Percentiles rank a stretch among this genome's conserved stretches.
phyloP scores from a whole-genome alignment of 2,329 filamentous ascomycete species.

The Fusarium azukiicola region DNA sequence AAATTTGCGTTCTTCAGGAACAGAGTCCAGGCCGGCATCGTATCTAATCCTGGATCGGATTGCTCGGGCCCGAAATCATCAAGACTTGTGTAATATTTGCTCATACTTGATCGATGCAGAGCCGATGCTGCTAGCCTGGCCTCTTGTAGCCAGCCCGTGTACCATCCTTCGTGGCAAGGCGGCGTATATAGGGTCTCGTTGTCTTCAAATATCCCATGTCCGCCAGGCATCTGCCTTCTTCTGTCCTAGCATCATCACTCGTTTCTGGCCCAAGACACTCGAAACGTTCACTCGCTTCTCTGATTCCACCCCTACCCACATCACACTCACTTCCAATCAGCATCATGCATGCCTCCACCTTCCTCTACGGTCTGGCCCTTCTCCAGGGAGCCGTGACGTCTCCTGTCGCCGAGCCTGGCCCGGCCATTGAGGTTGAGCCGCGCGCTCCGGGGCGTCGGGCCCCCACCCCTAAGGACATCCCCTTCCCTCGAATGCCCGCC shows the following conservation, averaged over 20 bases:
- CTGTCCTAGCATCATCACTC: slow-evolving; percentile 10
- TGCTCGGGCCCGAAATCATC: not conserved
- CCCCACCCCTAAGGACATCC: slow-evolving; percentile 33
- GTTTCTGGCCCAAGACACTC: slow-evolving; percentile 18
- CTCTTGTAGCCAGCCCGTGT: not conserved
- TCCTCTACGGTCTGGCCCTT: slow-evolving; percentile 30
- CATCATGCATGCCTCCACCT: slow-evolving; percentile 40
- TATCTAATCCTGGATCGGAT: not conserved
- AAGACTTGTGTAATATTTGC: too few species aligned
- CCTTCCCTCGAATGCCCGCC: slow-evolving; percentile 38
- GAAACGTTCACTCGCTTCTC: not conserved
- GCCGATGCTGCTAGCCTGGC: not conserved
- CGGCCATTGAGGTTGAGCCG: slow-evolving; percentile 30
- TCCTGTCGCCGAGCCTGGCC: slow-evolving; percentile 19
- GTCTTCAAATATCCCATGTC: not conserved
- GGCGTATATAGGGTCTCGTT: too few species aligned
- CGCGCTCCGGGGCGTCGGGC: slow-evolving; percentile 32
- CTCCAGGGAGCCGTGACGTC: slow-evolving; percentile 36
- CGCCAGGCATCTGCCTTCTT: not conserved
- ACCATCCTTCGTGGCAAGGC: too few species aligned
- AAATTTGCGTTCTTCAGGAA: too few species aligned
- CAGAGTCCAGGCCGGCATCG: too few species aligned
- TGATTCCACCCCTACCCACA: not conserved
- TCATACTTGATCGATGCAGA: not conserved
- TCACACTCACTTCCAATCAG: not conserved